Evolutionary conservation across 768 basidiomycete species (phyloP).

Genomic region (Austroboletus festivus): DNA sequence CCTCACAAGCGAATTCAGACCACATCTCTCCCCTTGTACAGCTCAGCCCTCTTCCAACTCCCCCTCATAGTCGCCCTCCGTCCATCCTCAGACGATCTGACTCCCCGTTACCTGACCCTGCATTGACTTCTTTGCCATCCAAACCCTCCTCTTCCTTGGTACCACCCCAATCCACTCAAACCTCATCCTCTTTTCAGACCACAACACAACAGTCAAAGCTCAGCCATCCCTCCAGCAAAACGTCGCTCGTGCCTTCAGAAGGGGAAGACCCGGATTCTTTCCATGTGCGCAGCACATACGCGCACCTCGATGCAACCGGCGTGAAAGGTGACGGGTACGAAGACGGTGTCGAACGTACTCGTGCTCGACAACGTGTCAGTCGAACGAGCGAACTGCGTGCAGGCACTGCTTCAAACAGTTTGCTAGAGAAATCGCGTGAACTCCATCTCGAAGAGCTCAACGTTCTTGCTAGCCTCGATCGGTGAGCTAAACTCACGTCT

Average conservation of each 20-base stretch:
- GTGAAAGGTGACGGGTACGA: constrained; percentile 94
- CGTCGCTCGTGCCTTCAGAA: constrained; percentile 67
- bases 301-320: constrained; percentile 83
- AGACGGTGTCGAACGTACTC: constrained; percentile 90
- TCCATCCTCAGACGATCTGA: constrained; percentile 24
- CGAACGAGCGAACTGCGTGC: constrained; percentile 59
- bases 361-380: constrained; percentile 60
- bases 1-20: constrained; percentile 23
- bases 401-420: constrained; percentile 52
- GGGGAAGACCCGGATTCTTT: constrained; percentile 82
- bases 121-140: constrained; percentile 16
- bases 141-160: constrained; percentile 17
- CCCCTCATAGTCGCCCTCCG: constrained; percentile 28
- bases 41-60: constrained; percentile 23
- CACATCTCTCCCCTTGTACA: constrained; percentile 14
- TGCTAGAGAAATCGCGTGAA: constrained; percentile 60
- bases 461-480: constrained; percentile 75
- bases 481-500: constrained; percentile 48
- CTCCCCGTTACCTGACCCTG: constrained; percentile 21
- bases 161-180: constrained; percentile 36
- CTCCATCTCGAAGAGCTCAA: constrained; percentile 71
- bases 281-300: constrained; percentile 84
- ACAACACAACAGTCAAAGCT: constrained; percentile 27
- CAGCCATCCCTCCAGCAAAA: constrained; percentile 45
- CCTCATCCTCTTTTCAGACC: constrained; percentile 26